Evolutionary conservation across 768 basidiomycete species (phyloP).

Genomic region (Suillus paluster): DNA sequence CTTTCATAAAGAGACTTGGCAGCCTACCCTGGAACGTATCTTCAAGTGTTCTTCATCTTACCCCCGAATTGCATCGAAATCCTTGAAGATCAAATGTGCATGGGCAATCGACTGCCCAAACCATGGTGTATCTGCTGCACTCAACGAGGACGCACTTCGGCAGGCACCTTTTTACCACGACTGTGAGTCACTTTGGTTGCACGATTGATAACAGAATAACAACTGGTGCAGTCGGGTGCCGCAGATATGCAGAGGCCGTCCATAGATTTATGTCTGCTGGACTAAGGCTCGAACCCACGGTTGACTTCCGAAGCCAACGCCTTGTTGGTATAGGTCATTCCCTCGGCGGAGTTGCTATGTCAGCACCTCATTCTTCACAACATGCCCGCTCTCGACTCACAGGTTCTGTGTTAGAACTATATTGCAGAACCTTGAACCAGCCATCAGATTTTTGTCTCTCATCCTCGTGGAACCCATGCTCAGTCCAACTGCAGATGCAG

Average conservation of each 20-base stretch:
- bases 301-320: slow-evolving; percentile 54
- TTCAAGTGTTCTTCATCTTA: slow-evolving; percentile 37
- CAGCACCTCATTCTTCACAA: slow-evolving; percentile 21
- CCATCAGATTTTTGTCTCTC: slow-evolving; percentile 51
- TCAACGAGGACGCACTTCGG: slow-evolving; percentile 55
- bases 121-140: slow-evolving; percentile 61
- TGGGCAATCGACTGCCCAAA: slow-evolving; percentile 78
- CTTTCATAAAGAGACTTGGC: slow-evolving; percentile 79
- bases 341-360: slow-evolving; percentile 69
- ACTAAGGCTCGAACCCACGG: slow-evolving; percentile 39
- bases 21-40: slow-evolving; percentile 57
- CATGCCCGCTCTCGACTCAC: slow-evolving; percentile 7
- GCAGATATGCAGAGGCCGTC: slow-evolving; percentile 62
- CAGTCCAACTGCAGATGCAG: slow-evolving; percentile 50
- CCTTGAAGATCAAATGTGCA: slow-evolving; percentile 41
- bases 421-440: slow-evolving; percentile 52
- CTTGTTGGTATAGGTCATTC: slow-evolving; percentile 73
- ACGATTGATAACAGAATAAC: not conserved
- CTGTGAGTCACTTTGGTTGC: slow-evolving; percentile 40
- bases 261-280: slow-evolving; percentile 58
- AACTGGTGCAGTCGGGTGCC: slow-evolving; percentile 56
- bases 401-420: slow-evolving; percentile 46
- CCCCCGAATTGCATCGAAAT: not conserved
- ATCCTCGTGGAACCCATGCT: slow-evolving; percentile 71
- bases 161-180: slow-evolving; percentile 47